Percentiles rank a stretch among this genome's conserved stretches.
Evolutionary conservation across 805 yeast species (phyloP).

Genomic region (Starmerella sirachaensis): DNA sequence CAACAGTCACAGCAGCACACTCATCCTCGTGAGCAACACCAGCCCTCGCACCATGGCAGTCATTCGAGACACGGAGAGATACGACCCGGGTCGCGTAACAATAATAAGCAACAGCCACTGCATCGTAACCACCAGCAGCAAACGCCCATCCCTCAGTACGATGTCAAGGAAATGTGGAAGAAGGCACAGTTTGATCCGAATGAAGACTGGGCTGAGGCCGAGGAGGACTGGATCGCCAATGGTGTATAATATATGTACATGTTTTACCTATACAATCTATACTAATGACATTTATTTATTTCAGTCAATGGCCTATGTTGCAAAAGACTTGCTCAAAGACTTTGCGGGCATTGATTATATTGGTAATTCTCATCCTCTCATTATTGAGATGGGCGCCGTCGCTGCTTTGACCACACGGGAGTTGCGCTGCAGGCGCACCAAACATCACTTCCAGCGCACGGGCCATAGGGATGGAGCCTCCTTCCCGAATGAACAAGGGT

Average conservation of each 20-base stretch:
- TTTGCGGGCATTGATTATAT: slow-evolving; percentile 59
- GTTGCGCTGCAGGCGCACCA: slow-evolving; percentile 81
- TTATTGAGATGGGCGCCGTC: slow-evolving; percentile 90
- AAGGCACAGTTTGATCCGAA: slow-evolving; percentile 3
- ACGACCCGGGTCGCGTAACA: no score
- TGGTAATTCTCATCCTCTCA: slow-evolving; percentile 69
- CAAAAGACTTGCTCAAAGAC: slow-evolving; percentile 31
- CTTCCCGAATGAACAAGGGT: slow-evolving; percentile 84
- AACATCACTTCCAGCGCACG: slow-evolving; percentile 72
- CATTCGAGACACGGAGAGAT: no score
- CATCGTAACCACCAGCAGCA: no score
- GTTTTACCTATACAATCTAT: background rate
- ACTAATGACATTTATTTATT: background rate
- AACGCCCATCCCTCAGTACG: background rate
- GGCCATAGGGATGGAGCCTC: slow-evolving; percentile 91
- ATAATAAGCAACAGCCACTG: no score
- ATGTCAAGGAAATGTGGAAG: background rate
- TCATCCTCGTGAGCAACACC: no score
- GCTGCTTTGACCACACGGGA: slow-evolving; percentile 91
- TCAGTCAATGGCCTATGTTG: slow-evolving; percentile 11
- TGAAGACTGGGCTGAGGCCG: slow-evolving; percentile 14
- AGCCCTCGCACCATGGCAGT: no score
- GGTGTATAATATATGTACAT: background rate
- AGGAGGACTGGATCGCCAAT: slow-evolving; percentile 1
- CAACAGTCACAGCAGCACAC: no score